Conservation (phyloP, 2,329 filamentous ascomycete species). For the Boeremia lycopersici region DNA sequence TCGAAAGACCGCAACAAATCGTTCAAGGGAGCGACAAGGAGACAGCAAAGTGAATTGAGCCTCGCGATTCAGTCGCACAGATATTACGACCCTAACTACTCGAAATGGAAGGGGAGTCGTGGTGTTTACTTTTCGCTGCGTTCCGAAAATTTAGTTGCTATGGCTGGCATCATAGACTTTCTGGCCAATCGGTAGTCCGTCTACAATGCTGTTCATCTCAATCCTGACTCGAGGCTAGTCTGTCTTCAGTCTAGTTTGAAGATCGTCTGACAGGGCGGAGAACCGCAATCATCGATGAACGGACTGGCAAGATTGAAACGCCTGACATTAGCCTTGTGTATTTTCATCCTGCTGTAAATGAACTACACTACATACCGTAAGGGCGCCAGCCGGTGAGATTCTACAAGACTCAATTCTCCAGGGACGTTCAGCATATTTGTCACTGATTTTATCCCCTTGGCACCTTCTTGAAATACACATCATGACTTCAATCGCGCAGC, state of each 20-base stretch:
- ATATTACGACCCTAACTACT: conserved; percentile 1
- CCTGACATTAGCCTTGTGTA: no score
- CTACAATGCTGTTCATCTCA: conserved; percentile 7
- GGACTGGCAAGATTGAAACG: no score
- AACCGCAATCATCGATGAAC: neutral
- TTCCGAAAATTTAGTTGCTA: conserved; percentile 20
- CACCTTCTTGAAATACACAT: no score
- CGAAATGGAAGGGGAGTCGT: conserved; percentile 2
- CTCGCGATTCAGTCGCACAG: neutral
- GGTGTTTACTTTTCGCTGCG: conserved; percentile 18
- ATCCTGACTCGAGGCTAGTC: neutral
- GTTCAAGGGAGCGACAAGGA: neutral
- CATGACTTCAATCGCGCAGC: no score
- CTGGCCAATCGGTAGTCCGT: conserved; percentile 15
- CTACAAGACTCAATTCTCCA: no score
- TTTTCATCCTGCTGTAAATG: no score
- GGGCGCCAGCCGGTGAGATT: no score
- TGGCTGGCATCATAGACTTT: conserved; percentile 10
- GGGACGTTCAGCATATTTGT: no score
- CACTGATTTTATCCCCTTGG: no score
- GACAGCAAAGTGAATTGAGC: neutral
- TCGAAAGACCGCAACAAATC: conserved; percentile 1
- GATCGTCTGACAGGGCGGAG: neutral
- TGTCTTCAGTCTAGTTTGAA: neutral
- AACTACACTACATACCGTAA: no score